Conservation (phyloP, 768 basidiomycete species). For the Glaciozyma antarctica region DNA sequence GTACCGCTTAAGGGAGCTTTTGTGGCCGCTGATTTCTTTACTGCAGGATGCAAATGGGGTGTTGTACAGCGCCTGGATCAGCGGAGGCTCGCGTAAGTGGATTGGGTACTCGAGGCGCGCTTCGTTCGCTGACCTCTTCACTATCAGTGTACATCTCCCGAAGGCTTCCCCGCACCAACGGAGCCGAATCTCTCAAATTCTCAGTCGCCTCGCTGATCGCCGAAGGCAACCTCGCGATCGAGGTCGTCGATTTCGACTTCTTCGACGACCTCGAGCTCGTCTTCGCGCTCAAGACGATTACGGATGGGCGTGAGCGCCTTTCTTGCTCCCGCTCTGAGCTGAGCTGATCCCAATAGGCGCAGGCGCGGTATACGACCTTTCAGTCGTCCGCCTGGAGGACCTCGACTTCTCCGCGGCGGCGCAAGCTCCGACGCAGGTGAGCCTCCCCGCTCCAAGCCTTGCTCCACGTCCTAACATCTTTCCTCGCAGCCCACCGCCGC, state of each 20-base stretch:
- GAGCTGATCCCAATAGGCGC: background rate
- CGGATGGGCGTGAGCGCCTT: background rate
- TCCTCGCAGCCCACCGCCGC: background rate
- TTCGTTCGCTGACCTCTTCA: too few relatives aligned
- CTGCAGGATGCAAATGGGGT: background rate
- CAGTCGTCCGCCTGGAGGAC: too few relatives aligned
- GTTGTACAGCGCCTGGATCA: background rate
- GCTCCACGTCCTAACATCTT: background rate
- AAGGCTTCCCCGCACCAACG: background rate
- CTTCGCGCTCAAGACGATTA: background rate
- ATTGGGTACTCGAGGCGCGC: too few relatives aligned
- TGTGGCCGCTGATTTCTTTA: background rate
- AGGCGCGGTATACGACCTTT: background rate
- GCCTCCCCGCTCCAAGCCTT: background rate
- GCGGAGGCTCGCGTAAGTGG: too few relatives aligned
- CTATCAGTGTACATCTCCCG: too few relatives aligned
- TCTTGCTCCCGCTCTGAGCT: too few relatives aligned
- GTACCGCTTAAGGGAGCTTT: background rate
- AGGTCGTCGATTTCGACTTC: slow-evolving; percentile 6
- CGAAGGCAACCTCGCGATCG: background rate
- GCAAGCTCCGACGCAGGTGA: background rate
- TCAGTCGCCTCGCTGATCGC: background rate
- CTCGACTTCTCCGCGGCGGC: background rate
- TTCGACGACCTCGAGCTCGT: background rate
- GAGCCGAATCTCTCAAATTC: background rate